These are phyloP conservation scores for Suillus discolor DNA, from an alignment of 768 basidiomycete species.

Conservation along the genomic window DNA sequence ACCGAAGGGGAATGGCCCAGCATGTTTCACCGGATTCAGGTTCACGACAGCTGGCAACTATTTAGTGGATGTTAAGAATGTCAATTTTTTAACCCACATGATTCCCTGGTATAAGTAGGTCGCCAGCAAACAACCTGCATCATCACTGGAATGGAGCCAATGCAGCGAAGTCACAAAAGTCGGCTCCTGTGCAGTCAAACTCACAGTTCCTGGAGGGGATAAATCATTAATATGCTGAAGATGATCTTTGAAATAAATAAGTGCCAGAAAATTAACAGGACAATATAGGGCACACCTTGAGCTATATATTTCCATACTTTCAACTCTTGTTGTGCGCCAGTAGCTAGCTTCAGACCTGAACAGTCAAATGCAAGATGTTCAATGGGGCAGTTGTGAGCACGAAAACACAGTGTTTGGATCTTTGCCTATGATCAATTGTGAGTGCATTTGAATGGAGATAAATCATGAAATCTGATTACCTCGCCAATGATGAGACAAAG, in stretches of 20 bases:
- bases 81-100: not conserved
- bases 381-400: not conserved
- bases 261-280: not conserved
- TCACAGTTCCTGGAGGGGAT: not conserved
- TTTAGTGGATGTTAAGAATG: no score
- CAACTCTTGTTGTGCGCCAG: slow-evolving; percentile 1
- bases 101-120: slow-evolving; percentile 11
- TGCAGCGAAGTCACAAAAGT: slow-evolving; percentile 6
- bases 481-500: slow-evolving; percentile 7
- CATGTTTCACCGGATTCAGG: not conserved
- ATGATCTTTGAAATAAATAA: not conserved
- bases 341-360: slow-evolving; percentile 4
- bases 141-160: slow-evolving; percentile 4
- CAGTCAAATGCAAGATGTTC: slow-evolving; percentile 7
- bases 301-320: slow-evolving; percentile 6
- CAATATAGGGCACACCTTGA: not conserved
- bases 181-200: not conserved
- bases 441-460: not conserved
- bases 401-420: slow-evolving; percentile 3
- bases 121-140: slow-evolving; percentile 7
- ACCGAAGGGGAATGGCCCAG: slow-evolving; percentile 7
- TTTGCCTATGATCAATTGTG: slow-evolving; percentile 2
- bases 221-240: not conserved
- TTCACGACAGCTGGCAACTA: slow-evolving; percentile 3
- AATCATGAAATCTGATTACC: not conserved